phyloP scores from a whole-genome alignment of 139 green algal species.

The Ettlia oleoabundans region DNA sequence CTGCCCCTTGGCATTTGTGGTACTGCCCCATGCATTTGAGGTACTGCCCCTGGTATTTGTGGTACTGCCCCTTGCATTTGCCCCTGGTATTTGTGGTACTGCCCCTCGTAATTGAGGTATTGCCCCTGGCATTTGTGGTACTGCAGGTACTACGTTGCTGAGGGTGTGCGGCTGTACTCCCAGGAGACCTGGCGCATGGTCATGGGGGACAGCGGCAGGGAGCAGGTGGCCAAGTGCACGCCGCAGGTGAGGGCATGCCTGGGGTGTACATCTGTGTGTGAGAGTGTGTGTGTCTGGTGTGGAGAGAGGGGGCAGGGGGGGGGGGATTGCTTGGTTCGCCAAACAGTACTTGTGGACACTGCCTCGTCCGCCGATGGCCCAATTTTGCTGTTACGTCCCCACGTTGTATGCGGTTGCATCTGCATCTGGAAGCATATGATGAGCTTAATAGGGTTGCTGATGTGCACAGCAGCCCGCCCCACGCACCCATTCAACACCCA shows the following conservation, averaged over 20 bases:
- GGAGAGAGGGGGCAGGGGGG: no score
- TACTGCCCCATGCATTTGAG: no score
- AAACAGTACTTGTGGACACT: no score
- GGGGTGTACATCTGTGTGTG: background rate
- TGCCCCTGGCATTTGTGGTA: background rate
- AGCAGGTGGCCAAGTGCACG: slow-evolving; percentile 59
- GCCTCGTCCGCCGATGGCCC: no score
- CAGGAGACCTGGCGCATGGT: slow-evolving; percentile 85
- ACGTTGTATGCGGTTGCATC: no score
- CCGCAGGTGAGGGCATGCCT: slow-evolving; percentile 31
- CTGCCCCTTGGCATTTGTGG: no score
- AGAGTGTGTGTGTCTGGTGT: background rate
- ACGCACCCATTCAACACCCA: no score
- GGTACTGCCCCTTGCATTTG: no score
- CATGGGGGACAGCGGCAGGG: slow-evolving; percentile 69
- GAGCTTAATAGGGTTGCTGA: no score
- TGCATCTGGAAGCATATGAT: no score
- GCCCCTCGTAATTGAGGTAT: background rate
- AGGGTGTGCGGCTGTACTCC: slow-evolving; percentile 87
- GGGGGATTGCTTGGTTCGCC: no score
- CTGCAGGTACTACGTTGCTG: slow-evolving; percentile 84
- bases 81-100: background rate
- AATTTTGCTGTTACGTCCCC: no score
- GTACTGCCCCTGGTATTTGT: background rate
- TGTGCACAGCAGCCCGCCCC: background rate